Evolutionary conservation across 2,329 filamentous ascomycete genomes (phyloP), one percentile per base, ranked within the genome.

Genomic region (Alternaria sp.): DNA sequence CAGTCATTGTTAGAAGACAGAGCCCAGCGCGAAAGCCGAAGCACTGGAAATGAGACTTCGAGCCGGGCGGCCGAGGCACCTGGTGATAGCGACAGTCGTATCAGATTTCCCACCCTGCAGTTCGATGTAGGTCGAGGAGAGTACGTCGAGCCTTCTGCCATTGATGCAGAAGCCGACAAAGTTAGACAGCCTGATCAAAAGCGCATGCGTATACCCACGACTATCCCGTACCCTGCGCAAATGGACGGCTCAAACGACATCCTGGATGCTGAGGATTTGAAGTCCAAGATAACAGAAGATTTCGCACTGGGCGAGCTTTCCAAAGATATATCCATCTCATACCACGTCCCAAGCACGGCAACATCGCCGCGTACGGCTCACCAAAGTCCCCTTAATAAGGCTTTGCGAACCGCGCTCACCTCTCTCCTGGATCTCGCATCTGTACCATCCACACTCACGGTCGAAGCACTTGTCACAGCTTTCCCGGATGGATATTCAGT

Each of bases 401-500:
- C 72, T 7, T 46, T 78, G 9, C 52, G 50, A 26, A 32, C 62
- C 8, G 71, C 67, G 5, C 62, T 79, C 0, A 15, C 61, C 0
- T 17, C 9, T 1, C 55, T 77, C 3, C 69, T 70, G 11, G 43
- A 54, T 2, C 21, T 19, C 21, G 21, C 21, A 21, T 21, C 21
- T 21, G 21, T 21, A 21, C 21, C 21, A 21, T 21, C 21, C 21
- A 21, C 52, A 65, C 55, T 74, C n/a, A 67, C 72, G 1, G 11
- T 67, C 13, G 47, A 59, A 3, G 15, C 25, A 1, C 70, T 81
- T 5, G 23, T 70, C 23, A 54, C 64, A 15, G 32, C 62, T 4
- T 77, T 80, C 59, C 72, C 81, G 47, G 75, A 77, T 25, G 75
- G 80, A 5, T 89, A 87, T 76, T 86, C 85, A 4, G 74, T 88